Evolutionary conservation across 2,329 filamentous ascomycete genomes (phyloP).

Genomic region (Zalaria obscura): DNA sequence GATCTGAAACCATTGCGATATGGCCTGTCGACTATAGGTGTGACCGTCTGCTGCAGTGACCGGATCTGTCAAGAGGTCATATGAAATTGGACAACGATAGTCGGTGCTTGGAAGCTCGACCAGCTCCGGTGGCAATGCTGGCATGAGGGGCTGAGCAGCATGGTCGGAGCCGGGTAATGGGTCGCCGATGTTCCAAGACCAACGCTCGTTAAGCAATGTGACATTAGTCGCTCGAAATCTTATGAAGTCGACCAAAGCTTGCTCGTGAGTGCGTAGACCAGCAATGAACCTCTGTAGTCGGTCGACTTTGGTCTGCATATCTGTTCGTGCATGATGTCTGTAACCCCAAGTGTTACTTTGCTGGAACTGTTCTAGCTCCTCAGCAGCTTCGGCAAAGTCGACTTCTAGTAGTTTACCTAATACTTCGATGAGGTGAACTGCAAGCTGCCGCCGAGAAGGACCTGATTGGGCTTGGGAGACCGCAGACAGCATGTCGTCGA

Average conservation of each 20-base stretch:
- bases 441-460: slow-evolving; percentile 2
- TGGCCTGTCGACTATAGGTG: slow-evolving; percentile 20
- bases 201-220: slow-evolving; percentile 5
- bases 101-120: slow-evolving; percentile 11
- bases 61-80: slow-evolving; percentile 19
- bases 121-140: slow-evolving; percentile 8
- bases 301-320: slow-evolving; percentile 2
- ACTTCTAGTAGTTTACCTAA: slow-evolving; percentile 3
- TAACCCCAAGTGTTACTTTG: too few species aligned
- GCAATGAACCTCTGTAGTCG: slow-evolving; percentile 6
- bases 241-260: slow-evolving; percentile 13
- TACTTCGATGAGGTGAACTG: slow-evolving; percentile 8
- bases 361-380: slow-evolving; percentile 1
- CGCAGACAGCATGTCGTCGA: slow-evolving; percentile 15
- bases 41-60: slow-evolving; percentile 18
- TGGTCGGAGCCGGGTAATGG: slow-evolving; percentile 7
- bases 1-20: slow-evolving; percentile 20
- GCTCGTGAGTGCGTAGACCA: slow-evolving; percentile 10
- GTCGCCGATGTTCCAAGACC: slow-evolving; percentile 15
- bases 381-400: slow-evolving; percentile 5
- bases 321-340: background rate
- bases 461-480: slow-evolving; percentile 4
- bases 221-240: slow-evolving; percentile 11
- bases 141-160: slow-evolving; percentile 1
- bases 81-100: slow-evolving; percentile 18